phyloP scores from a whole-genome alignment of 2,329 filamentous ascomycete genomes.

The Paecilomyces formosus region DNA sequence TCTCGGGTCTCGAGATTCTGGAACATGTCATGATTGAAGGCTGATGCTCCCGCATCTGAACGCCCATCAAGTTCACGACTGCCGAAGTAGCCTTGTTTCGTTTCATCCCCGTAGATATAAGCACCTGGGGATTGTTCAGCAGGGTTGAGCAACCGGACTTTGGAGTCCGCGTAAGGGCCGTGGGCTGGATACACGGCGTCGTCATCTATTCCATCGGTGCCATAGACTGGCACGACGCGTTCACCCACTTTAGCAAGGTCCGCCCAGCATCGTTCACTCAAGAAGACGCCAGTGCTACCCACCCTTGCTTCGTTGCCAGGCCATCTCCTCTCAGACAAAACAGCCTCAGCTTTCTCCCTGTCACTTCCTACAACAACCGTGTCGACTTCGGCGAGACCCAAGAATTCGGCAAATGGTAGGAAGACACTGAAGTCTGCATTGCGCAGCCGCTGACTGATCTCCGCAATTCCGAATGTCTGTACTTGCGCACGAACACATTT shows the following conservation, averaged over 20 bases:
- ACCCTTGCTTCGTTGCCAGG: constrained; percentile 83
- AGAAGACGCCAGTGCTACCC: constrained; percentile 86
- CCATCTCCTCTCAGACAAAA: constrained; percentile 92
- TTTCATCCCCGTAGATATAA: constrained; percentile 65
- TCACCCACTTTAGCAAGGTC: constrained; percentile 74
- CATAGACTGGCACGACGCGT: constrained; percentile 48
- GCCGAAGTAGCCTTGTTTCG: constrained; percentile 72
- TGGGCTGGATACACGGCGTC: constrained; percentile 49
- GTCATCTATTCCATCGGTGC: constrained; percentile 49
- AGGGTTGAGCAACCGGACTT: constrained; percentile 47
- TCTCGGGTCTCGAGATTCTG: constrained; percentile 89
- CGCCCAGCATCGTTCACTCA: constrained; percentile 93
- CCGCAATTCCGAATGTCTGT: constrained; percentile 90
- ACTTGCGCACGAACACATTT: constrained; percentile 94
- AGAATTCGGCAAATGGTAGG: constrained; percentile 89
- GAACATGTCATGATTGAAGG: constrained; percentile 96
- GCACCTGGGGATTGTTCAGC: constrained; percentile 46
- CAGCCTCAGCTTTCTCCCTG: constrained; percentile 79
- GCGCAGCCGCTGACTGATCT: constrained; percentile 87
- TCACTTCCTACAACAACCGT: constrained; percentile 85
- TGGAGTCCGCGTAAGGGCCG: constrained; percentile 40
- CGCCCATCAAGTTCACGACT: constrained; percentile 71
- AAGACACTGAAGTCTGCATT: constrained; percentile 96
- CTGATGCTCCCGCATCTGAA: constrained; percentile 88
- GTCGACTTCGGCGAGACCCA: constrained; percentile 79